Percentiles rank a stretch among this genome's conserved stretches.
Evolutionary conservation across 768 basidiomycete genomes (phyloP).

Genomic region (Mycena venus): DNA sequence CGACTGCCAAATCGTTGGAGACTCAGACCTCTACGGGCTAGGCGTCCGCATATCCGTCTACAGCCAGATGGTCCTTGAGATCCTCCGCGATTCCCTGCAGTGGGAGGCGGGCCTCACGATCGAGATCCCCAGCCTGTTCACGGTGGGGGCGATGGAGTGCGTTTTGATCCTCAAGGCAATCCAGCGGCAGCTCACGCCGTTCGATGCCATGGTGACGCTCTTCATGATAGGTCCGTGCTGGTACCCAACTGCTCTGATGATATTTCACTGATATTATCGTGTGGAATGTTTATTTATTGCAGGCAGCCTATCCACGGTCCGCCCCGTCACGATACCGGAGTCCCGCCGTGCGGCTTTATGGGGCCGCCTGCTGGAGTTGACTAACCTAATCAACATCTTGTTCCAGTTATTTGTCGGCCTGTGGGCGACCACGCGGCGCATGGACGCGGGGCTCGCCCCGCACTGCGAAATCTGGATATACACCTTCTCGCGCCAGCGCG

Average conservation of each 20-base stretch:
- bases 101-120: not conserved
- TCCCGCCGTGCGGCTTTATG: not conserved
- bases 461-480: not conserved
- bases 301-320: not conserved
- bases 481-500: not conserved
- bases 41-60: conserved; percentile 1
- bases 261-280: not conserved
- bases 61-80: conserved; percentile 5
- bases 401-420: not conserved
- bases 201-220: not conserved
- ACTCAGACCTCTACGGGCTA: conserved; percentile 1
- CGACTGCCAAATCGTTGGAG: not conserved
- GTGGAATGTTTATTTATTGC: not conserved
- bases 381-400: not conserved
- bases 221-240: not conserved
- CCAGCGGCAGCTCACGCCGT: conserved; percentile 5
- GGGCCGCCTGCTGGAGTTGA: not conserved
- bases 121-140: not conserved
- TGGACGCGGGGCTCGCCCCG: not conserved
- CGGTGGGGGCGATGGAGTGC: not conserved
- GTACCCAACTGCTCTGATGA: not conserved
- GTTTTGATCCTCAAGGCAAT: not conserved
- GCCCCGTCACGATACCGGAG: not conserved
- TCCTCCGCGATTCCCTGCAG: not conserved
- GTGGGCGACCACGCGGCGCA: not conserved